These are phyloP conservation scores for Corymbia citriodora DNA, from an alignment of 441 rosid genomes.

Conservation along the genomic window DNA sequence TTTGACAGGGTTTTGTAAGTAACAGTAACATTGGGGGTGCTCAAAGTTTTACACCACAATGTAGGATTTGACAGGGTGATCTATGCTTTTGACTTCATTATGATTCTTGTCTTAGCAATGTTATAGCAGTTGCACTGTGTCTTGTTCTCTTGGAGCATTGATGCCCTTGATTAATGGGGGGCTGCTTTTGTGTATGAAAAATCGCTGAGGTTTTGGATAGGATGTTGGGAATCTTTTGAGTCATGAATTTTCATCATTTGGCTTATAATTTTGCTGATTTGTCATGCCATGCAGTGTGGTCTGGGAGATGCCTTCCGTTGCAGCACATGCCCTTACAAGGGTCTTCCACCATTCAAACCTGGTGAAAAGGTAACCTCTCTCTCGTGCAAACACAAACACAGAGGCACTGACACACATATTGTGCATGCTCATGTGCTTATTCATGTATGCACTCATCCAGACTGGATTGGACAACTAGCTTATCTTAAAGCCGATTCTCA, in stretches of 20 bases:
- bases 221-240: not conserved
- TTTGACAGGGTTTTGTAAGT: not conserved
- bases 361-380: slow-evolving; percentile 63
- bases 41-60: not conserved
- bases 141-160: not conserved
- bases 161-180: not conserved
- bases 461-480: not conserved
- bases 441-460: not conserved
- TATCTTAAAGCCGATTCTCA: not conserved
- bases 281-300: slow-evolving; percentile 57
- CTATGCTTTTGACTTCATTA: not conserved
- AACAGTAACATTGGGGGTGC: not conserved
- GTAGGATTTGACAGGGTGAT: not conserved
- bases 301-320: slow-evolving; percentile 97
- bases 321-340: slow-evolving; percentile 89
- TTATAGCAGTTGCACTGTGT: not conserved
- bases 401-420: not conserved
- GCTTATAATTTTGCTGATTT: not conserved
- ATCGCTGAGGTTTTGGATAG: not conserved
- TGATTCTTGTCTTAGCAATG: not conserved
- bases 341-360: slow-evolving; percentile 78
- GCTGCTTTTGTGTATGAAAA: not conserved
- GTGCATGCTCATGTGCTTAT: not conserved
- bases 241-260: not conserved
- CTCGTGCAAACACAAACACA: not conserved